These are phyloP conservation scores for Endocladia muricata DNA, from an alignment of 31 red algal species.

Conservation along the genomic window DNA sequence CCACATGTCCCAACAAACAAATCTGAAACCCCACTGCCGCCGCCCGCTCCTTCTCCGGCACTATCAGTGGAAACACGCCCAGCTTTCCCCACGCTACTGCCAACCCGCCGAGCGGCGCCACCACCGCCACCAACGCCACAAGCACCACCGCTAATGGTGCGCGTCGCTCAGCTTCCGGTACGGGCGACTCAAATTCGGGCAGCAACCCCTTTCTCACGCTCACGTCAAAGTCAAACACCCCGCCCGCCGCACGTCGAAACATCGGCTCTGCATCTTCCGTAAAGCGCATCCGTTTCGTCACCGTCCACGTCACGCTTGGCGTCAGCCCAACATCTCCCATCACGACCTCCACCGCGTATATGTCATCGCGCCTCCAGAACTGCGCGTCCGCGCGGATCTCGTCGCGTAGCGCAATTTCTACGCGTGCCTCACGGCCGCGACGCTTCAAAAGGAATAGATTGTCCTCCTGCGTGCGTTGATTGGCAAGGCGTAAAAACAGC, in stretches of 20 bases:
- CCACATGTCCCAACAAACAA: constrained; percentile 38
- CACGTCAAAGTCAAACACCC: constrained; percentile 70
- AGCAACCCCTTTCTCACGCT: constrained; percentile 43
- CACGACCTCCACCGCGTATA: constrained; percentile 30
- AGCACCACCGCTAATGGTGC: constrained; percentile 24
- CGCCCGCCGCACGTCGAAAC: constrained; percentile 7
- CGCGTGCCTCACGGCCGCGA: constrained; percentile 23
- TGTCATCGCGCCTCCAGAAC: constrained; percentile 32
- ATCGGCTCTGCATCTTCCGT: background rate
- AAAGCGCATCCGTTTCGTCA: constrained; percentile 41
- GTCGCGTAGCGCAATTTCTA: constrained; percentile 24
- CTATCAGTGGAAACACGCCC: constrained; percentile 42
- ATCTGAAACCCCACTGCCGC: constrained; percentile 21
- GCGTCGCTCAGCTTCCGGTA: constrained; percentile 28
- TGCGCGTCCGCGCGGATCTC: constrained; percentile 40
- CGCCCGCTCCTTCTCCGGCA: constrained; percentile 6
- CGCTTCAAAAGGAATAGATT: constrained; percentile 40
- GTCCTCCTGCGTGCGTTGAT: constrained; percentile 23
- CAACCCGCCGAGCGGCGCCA: constrained; percentile 15
- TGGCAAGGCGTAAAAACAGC: constrained; percentile 41
- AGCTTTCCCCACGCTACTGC: constrained; percentile 25
- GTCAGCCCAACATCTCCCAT: constrained; percentile 28
- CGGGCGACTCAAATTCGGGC: constrained; percentile 47
- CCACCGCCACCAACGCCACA: constrained; percentile 12
- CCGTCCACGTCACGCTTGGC: constrained; percentile 30